phyloP scores from a whole-genome alignment of 371 early-diverging fungal species.

The Dichotomocladium elegans region DNA sequence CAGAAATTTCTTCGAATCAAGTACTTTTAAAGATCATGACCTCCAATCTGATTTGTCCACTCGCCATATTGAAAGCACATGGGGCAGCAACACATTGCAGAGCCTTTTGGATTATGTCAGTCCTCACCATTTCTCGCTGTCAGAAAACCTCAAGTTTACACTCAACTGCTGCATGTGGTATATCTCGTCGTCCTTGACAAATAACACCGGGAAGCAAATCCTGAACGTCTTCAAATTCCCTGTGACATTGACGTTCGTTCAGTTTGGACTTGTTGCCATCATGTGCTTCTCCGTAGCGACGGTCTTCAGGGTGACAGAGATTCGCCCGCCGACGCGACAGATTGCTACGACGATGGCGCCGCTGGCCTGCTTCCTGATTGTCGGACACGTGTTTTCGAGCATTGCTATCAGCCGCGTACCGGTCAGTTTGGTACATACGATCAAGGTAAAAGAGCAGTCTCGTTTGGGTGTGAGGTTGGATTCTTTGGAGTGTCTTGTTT shows the following conservation, averaged over 20 bases:
- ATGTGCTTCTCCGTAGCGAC: slow-evolving; percentile 50
- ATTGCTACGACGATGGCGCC: slow-evolving; percentile 66
- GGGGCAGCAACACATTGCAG: slow-evolving; percentile 4
- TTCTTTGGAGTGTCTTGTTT: not conserved
- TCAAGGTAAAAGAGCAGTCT: slow-evolving; percentile 62
- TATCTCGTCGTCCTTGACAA: slow-evolving; percentile 71
- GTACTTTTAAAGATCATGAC: not conserved
- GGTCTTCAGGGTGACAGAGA: slow-evolving; percentile 35
- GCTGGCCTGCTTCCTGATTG: slow-evolving; percentile 71
- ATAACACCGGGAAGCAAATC: slow-evolving; percentile 77
- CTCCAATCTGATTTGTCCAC: slow-evolving; percentile 19
- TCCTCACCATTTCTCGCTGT: slow-evolving; percentile 16
- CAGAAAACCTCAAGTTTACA: slow-evolving; percentile 40
- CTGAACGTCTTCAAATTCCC: slow-evolving; percentile 69
- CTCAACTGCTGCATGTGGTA: slow-evolving; percentile 74
- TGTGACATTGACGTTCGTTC: slow-evolving; percentile 73
- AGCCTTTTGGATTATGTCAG: slow-evolving; percentile 8
- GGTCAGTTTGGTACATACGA: slow-evolving; percentile 84
- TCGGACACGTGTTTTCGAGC: slow-evolving; percentile 81
- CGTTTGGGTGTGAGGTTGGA: not conserved
- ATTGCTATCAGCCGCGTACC: slow-evolving; percentile 75
- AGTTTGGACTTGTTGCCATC: slow-evolving; percentile 70
- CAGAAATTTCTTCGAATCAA: not conserved
- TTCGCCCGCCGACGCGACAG: slow-evolving; percentile 49
- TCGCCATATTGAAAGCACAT: slow-evolving; percentile 17